Conservation (phyloP, 2,329 filamentous ascomycete genomes). For the Gnomoniopsis smithogilvyi region DNA sequence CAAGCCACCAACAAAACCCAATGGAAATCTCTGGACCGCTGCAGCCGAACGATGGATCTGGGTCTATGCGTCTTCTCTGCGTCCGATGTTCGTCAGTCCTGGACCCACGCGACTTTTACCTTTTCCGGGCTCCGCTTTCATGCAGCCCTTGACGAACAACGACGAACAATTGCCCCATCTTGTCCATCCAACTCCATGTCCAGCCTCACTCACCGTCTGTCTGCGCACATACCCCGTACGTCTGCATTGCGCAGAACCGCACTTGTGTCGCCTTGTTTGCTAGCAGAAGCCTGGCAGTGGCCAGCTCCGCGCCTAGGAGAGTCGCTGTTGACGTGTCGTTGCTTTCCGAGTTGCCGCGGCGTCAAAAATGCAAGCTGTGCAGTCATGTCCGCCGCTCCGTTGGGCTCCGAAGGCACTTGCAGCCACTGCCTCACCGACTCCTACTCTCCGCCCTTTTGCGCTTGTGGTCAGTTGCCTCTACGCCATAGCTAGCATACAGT, state of each 20-base stretch:
- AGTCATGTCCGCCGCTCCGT: conserved; percentile 3
- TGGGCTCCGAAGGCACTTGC: conserved; percentile 7
- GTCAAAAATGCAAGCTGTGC: background rate
- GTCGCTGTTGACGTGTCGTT: conserved; percentile 16
- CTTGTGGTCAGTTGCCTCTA: conserved; percentile 9
- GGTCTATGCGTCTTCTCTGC: conserved; percentile 6
- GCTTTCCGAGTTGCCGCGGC: conserved; percentile 17
- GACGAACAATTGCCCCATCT: background rate
- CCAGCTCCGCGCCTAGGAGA: conserved; percentile 4
- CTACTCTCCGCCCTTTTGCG: conserved; percentile 1
- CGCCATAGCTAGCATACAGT: conserved; percentile 10
- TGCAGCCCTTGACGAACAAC: conserved; percentile 15
- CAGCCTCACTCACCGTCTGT: conserved; percentile 20
- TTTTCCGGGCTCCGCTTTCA: conserved; percentile 11
- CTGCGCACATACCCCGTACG: background rate
- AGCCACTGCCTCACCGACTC: conserved; percentile 4
- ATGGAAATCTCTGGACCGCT: conserved; percentile 10
- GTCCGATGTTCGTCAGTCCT: conserved; percentile 10
- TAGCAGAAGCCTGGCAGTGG: conserved; percentile 6
- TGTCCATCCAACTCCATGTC: conserved; percentile 1
- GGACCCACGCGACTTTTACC: conserved; percentile 16
- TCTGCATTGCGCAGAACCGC: conserved; percentile 13
- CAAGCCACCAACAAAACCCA: conserved; percentile 4
- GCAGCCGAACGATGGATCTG: conserved; percentile 16
- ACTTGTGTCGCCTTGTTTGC: background rate